Evolutionary conservation across 2,329 filamentous ascomycete species (phyloP).

Genomic region (Colletotrichum noveboracense): DNA sequence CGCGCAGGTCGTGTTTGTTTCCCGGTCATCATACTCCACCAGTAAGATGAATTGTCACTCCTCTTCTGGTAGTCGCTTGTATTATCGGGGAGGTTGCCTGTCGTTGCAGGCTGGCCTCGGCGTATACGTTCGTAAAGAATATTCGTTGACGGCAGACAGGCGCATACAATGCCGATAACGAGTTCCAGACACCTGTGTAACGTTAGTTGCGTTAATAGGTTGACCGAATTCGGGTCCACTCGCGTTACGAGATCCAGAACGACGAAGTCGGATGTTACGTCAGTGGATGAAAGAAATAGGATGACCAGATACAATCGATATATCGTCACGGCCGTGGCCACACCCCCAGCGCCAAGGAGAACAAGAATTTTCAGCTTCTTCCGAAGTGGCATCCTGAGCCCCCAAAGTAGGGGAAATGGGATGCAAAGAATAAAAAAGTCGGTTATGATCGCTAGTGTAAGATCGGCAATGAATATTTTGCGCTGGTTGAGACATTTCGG

Average conservation of each 20-base stretch:
- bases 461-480: slow-evolving; percentile 36
- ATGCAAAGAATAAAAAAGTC: slow-evolving; percentile 38
- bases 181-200: slow-evolving; percentile 17
- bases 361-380: slow-evolving; percentile 37
- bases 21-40: slow-evolving; percentile 3
- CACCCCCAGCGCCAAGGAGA: slow-evolving; percentile 34
- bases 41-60: neutral
- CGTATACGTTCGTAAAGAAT: slow-evolving; percentile 16
- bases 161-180: slow-evolving; percentile 23
- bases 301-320: slow-evolving; percentile 29
- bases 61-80: neutral
- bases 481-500: slow-evolving; percentile 33
- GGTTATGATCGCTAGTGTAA: slow-evolving; percentile 34
- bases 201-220: neutral
- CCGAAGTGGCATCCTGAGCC: slow-evolving; percentile 27
- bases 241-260: slow-evolving; percentile 17
- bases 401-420: slow-evolving; percentile 36
- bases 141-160: slow-evolving; percentile 22
- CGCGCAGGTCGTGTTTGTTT: neutral
- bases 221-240: neutral
- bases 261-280: slow-evolving; percentile 30
- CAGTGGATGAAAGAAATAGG: slow-evolving; percentile 25
- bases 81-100: neutral
- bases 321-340: slow-evolving; percentile 31
- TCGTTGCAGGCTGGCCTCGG: neutral